These are phyloP conservation scores for Hibiscus mutabilis DNA, from an alignment of 345 rosid genomes.

Conservation along the genomic window DNA sequence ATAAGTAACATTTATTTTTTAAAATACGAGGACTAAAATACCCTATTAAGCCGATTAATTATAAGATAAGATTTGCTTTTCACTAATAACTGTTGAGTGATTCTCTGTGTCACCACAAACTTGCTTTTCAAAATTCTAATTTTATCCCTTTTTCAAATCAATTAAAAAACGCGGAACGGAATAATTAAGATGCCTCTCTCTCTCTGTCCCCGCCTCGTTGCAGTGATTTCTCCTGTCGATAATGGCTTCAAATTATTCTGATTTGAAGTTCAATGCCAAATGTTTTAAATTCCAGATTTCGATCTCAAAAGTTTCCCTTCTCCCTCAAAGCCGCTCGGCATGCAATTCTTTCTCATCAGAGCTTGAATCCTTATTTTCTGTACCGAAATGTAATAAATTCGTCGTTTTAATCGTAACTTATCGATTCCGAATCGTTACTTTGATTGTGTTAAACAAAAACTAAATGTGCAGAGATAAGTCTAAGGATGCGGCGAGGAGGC, in stretches of 20 bases:
- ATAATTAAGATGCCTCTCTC: constrained; percentile 1
- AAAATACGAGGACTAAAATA: too few relatives aligned
- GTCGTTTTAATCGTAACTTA: neutral
- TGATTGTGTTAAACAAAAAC: neutral
- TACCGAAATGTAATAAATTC: too few relatives aligned
- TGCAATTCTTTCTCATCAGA: too few relatives aligned
- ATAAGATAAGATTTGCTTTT: neutral
- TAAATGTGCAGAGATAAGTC: neutral
- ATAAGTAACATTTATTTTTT: too few relatives aligned
- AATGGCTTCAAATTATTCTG: neutral
- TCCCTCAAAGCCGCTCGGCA: too few relatives aligned
- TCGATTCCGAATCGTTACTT: neutral
- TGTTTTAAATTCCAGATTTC: neutral
- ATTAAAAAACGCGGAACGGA: neutral
- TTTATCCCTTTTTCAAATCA: neutral
- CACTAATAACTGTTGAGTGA: neutral
- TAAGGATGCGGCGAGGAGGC: neutral
- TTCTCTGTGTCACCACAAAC: constrained; percentile 1
- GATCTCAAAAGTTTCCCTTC: neutral
- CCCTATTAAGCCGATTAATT: neutral
- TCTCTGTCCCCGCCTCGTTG: neutral
- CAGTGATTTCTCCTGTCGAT: neutral
- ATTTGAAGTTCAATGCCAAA: neutral
- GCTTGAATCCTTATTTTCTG: too few relatives aligned
- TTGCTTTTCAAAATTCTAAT: constrained; percentile 1